Conservation (phyloP, 345 rosid genomes). For the Eucalyptus tenuipes region DNA sequence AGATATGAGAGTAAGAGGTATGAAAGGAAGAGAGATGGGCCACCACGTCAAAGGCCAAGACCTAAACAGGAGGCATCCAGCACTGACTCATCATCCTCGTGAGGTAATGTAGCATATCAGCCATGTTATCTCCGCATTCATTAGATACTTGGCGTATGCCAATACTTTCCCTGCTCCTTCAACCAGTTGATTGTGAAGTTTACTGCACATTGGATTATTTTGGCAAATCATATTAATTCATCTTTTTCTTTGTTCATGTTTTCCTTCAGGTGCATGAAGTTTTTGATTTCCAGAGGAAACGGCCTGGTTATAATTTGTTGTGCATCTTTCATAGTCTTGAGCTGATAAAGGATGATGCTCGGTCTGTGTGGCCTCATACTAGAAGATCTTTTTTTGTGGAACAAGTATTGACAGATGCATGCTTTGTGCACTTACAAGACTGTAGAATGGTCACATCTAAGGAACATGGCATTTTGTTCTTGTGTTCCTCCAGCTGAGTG, state of each 20-base stretch:
- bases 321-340: neutral
- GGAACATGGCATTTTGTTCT: neutral
- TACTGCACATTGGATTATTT: neutral
- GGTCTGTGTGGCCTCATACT: neutral
- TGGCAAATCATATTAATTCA: neutral
- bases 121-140: neutral
- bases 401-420: neutral
- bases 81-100: neutral
- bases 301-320: neutral
- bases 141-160: neutral
- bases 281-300: neutral
- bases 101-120: neutral
- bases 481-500: neutral
- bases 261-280: neutral
- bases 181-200: neutral
- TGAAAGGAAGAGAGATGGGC: constrained; percentile 81
- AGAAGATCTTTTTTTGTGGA: neutral
- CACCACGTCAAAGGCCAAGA: constrained; percentile 56
- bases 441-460: neutral
- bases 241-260: neutral
- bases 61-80: constrained; percentile 37
- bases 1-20: constrained; percentile 57
- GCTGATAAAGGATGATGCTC: neutral
- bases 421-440: neutral
- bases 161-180: neutral